These are phyloP conservation scores for Pisolithus tinctorius DNA, from an alignment of 768 basidiomycete species.

Conservation along the genomic window DNA sequence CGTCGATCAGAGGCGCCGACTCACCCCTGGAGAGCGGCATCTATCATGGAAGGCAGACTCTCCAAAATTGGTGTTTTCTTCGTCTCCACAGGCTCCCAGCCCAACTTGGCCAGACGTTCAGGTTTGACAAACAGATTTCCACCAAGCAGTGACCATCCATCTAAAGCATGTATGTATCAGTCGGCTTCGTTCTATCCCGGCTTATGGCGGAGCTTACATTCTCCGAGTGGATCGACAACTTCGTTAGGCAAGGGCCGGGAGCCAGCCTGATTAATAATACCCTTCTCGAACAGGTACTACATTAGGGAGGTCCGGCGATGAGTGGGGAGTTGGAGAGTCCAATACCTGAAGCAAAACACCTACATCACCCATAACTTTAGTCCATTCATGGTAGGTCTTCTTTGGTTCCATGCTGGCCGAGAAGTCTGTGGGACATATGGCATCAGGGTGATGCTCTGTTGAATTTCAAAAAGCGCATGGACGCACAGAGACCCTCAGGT, in stretches of 20 bases:
- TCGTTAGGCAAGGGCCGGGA: constrained; percentile 28
- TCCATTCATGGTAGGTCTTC: constrained; percentile 26
- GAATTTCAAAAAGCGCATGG: neutral
- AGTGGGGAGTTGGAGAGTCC: neutral
- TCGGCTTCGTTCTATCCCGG: neutral
- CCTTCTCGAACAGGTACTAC: constrained; percentile 29
- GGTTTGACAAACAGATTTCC: constrained; percentile 32
- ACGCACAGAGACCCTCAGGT: constrained; percentile 35
- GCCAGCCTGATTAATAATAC: constrained; percentile 27
- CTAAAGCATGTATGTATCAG: constrained; percentile 12
- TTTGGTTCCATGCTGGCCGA: constrained; percentile 22
- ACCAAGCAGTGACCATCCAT: constrained; percentile 35
- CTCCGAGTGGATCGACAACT: constrained; percentile 30
- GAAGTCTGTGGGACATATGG: constrained; percentile 26
- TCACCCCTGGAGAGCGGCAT: constrained; percentile 23
- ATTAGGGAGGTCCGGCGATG: constrained; percentile 1
- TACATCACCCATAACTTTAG: constrained; percentile 32
- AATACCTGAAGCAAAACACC: constrained; percentile 3
- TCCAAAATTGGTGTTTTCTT: constrained; percentile 22
- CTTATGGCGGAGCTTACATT: constrained; percentile 25
- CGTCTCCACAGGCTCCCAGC: constrained; percentile 32
- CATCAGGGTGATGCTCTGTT: neutral
- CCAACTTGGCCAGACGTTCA: constrained; percentile 30
- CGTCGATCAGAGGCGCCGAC: neutral
- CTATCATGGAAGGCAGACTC: constrained; percentile 29